Evolutionary conservation across 2,329 filamentous ascomycete genomes (phyloP).

Genomic region (Exophiala xenobiotica): DNA sequence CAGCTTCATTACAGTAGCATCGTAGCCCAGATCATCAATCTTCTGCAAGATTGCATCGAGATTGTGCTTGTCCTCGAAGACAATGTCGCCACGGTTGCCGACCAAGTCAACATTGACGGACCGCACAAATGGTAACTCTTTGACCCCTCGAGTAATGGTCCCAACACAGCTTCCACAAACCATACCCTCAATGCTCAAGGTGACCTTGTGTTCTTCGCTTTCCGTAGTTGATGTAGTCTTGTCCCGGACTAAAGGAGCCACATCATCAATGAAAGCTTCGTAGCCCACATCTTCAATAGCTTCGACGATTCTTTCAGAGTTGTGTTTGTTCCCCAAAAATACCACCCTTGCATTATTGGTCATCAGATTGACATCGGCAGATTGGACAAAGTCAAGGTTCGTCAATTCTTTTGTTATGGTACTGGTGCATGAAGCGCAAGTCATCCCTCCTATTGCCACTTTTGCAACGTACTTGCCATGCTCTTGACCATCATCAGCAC

Average conservation of each 20-base stretch:
- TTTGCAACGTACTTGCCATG: constrained; percentile 18
- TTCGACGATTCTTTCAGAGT: constrained; percentile 48
- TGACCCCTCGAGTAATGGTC: constrained; percentile 48
- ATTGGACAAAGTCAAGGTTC: constrained; percentile 58
- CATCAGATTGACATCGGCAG: constrained; percentile 63
- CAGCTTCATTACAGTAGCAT: constrained; percentile 58
- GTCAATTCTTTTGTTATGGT: constrained; percentile 61
- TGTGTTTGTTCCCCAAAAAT: constrained; percentile 50
- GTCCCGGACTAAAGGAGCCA: constrained; percentile 15
- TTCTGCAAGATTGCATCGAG: constrained; percentile 47
- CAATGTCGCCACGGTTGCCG: constrained; percentile 50
- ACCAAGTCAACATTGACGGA: constrained; percentile 53
- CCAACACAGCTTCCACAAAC: constrained; percentile 58
- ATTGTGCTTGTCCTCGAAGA: constrained; percentile 50
- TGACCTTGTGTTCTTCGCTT: constrained; percentile 38
- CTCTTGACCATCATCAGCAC: constrained; percentile 6
- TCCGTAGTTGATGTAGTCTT: constrained; percentile 6
- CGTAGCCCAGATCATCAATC: constrained; percentile 64
- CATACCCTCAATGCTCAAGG: constrained; percentile 56
- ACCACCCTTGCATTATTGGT: constrained; percentile 65
- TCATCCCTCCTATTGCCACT: constrained; percentile 67
- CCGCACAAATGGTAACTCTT: constrained; percentile 47
- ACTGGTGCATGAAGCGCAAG: constrained; percentile 67
- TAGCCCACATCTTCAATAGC: constrained; percentile 52
- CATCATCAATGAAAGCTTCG: constrained; percentile 44